Conservation (phyloP, 1,284 basidiomycete species). For the Grifola frondosa region DNA sequence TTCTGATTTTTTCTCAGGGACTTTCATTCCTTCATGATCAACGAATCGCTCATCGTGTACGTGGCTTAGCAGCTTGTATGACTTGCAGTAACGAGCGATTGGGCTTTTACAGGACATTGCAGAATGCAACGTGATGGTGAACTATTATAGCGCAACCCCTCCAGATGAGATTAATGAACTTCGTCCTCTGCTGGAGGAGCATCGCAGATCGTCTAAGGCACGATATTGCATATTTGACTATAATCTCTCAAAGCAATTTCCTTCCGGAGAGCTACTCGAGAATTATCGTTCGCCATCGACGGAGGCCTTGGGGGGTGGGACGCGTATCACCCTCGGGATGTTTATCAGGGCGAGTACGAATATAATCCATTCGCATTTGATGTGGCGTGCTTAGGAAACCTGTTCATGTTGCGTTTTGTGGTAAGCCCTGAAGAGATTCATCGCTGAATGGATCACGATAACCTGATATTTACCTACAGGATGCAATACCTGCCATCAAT, state of each 20-base stretch:
- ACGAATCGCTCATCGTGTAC: conserved; percentile 8
- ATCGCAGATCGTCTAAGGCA: not conserved
- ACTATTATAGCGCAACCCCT: too few species aligned
- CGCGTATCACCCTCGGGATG: not conserved
- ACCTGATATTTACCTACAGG: conserved; percentile 1
- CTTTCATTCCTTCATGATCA: not conserved
- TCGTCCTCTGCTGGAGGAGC: not conserved
- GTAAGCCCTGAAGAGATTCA: not conserved
- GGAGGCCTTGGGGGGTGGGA: not conserved
- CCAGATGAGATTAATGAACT: too few species aligned
- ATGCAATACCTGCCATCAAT: not conserved
- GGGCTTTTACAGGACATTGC: conserved; percentile 4
- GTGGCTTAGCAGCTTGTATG: too few species aligned
- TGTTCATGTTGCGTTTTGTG: not conserved
- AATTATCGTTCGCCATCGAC: conserved; percentile 1
- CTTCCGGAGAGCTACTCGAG: not conserved
- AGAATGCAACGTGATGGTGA: not conserved
- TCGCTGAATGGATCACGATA: too few species aligned
- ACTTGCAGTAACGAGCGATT: too few species aligned
- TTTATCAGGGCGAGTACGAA: not conserved
- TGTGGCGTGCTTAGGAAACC: conserved; percentile 7
- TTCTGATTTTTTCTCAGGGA: too few species aligned
- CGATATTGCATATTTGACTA: conserved; percentile 5
- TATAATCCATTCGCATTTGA: conserved; percentile 11
- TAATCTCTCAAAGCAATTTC: conserved; percentile 1